Conservation (phyloP, 2,329 filamentous ascomycete genomes). For the Bipolaris oryzae region DNA sequence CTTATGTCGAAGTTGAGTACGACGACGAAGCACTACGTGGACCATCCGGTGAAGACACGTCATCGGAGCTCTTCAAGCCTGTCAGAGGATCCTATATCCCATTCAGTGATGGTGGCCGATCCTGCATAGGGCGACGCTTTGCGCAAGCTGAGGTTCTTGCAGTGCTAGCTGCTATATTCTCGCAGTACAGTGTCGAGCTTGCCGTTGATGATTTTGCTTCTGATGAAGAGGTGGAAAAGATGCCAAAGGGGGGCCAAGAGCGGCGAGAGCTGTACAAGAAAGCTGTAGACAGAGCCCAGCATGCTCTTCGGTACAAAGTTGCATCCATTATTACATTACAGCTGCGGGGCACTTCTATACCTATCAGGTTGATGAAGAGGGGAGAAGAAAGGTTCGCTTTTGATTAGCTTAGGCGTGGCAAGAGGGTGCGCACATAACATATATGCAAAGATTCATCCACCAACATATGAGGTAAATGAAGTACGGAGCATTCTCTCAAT, state of each 20-base stretch:
- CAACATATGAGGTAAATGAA: no score
- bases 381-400: constrained; percentile 70
- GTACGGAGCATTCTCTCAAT: neutral
- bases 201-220: constrained; percentile 60
- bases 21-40: constrained; percentile 64
- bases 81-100: constrained; percentile 60
- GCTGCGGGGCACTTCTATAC: constrained; percentile 65
- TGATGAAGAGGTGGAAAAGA: constrained; percentile 50
- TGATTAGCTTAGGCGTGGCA: constrained; percentile 19
- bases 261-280: constrained; percentile 63
- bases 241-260: constrained; percentile 54
- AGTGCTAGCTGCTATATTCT: constrained; percentile 59
- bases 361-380: constrained; percentile 70
- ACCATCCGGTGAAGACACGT: constrained; percentile 66
- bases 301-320: constrained; percentile 61
- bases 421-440: neutral
- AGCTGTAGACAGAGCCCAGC: constrained; percentile 62
- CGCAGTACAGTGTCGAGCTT: constrained; percentile 70
- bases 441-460: neutral
- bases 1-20: constrained; percentile 48
- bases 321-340: constrained; percentile 74
- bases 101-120: constrained; percentile 61
- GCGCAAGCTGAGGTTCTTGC: constrained; percentile 64
- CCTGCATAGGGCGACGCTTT: constrained; percentile 62
- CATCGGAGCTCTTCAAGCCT: constrained; percentile 61